phyloP scores from a whole-genome alignment of 2,329 filamentous ascomycete species.

The Fusarium sp. region DNA sequence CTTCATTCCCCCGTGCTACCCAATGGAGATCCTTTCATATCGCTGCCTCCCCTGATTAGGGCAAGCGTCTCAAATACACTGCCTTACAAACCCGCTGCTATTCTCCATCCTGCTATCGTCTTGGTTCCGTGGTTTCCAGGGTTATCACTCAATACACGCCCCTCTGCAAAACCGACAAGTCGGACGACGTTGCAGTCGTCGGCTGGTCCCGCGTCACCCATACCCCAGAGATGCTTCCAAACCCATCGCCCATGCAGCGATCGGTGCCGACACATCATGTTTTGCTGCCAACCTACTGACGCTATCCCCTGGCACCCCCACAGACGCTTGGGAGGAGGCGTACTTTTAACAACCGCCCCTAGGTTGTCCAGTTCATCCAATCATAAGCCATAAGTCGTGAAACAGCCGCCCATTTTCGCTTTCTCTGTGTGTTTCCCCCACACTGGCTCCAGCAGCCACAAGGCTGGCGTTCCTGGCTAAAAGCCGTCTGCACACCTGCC shows the following conservation, averaged over 20 bases:
- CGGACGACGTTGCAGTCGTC: slow-evolving; percentile 35
- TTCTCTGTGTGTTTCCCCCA: slow-evolving; percentile 30
- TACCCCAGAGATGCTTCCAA: slow-evolving; percentile 29
- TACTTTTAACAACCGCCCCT: slow-evolving; percentile 56
- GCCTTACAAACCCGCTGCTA: slow-evolving; percentile 27
- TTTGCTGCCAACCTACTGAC: slow-evolving; percentile 38
- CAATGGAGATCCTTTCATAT: slow-evolving; percentile 47
- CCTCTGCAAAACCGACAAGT: slow-evolving; percentile 32
- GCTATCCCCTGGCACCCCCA: slow-evolving; percentile 41
- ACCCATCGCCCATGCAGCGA: slow-evolving; percentile 36
- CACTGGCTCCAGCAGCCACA: slow-evolving; percentile 44
- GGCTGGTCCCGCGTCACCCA: slow-evolving; percentile 45
- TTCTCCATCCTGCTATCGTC: slow-evolving; percentile 31
- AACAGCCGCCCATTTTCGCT: slow-evolving; percentile 50
- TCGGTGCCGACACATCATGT: slow-evolving; percentile 40
- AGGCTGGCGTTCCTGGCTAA: slow-evolving; percentile 43
- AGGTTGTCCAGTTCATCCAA: slow-evolving; percentile 57
- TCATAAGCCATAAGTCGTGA: slow-evolving; percentile 65
- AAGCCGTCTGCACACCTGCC: slow-evolving; percentile 43
- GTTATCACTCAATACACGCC: slow-evolving; percentile 38
- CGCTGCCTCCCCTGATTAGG: slow-evolving; percentile 48
- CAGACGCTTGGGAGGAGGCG: slow-evolving; percentile 53
- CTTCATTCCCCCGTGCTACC: slow-evolving; percentile 40
- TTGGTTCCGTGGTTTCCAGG: slow-evolving; percentile 36
- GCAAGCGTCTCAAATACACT: slow-evolving; percentile 47